Evolutionary conservation across 208 protist species (phyloP).

Genomic region (Acanthamoeba lenticulata): DNA sequence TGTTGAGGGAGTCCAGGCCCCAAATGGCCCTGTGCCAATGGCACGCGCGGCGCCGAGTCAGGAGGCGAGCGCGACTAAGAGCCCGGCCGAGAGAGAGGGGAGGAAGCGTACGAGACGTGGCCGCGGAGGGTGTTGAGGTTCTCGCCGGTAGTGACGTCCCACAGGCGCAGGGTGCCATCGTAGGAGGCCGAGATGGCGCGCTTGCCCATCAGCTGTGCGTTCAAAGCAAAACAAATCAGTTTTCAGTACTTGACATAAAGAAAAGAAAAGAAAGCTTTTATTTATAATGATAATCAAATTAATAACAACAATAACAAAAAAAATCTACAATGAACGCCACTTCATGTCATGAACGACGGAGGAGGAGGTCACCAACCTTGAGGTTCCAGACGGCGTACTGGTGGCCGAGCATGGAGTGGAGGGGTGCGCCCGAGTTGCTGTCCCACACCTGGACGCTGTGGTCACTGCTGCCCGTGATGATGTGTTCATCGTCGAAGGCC

Average conservation of each 20-base stretch:
- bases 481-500: neutral
- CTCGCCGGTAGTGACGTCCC: constrained; percentile 37
- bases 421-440: neutral
- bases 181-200: constrained; percentile 44
- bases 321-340: too few species aligned
- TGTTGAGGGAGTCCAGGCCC: neutral
- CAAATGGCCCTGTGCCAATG: constrained; percentile 16
- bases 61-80: neutral
- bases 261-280: too few species aligned
- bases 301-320: too few species aligned
- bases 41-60: neutral
- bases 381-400: constrained; percentile 63
- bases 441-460: constrained; percentile 38
- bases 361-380: neutral
- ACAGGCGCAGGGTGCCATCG: constrained; percentile 42
- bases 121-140: constrained; percentile 17
- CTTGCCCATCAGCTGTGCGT: neutral
- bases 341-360: too few species aligned
- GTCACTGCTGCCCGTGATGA: constrained; percentile 48
- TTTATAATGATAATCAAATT: too few species aligned
- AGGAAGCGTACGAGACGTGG: neutral
- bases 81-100: neutral
- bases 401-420: constrained; percentile 18
- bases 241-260: too few species aligned
- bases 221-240: neutral